phyloP scores from a whole-genome alignment of 257 asterid species.

The Solanum habrochaites region DNA sequence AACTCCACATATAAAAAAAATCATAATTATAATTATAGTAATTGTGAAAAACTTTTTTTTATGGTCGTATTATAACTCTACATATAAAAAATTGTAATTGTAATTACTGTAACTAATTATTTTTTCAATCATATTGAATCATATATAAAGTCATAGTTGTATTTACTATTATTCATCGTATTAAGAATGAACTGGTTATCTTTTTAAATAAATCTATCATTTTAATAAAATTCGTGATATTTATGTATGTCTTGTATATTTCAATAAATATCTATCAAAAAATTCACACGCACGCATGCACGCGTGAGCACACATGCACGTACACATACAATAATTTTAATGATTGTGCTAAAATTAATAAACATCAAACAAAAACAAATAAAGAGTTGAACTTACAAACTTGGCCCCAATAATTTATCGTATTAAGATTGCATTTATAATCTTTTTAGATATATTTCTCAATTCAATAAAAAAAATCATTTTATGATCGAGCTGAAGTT shows the following conservation, averaged over 20 bases:
- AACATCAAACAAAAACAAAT: neutral
- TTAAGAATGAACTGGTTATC: neutral
- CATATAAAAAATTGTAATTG: neutral
- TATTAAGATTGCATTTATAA: neutral
- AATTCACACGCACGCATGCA: too few species aligned
- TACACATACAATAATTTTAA: too few species aligned
- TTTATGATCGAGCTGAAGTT: neutral
- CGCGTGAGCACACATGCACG: too few species aligned
- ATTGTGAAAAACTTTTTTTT: neutral
- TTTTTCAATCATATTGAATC: neutral
- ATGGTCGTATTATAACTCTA: neutral
- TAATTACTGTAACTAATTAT: too few species aligned
- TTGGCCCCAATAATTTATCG: neutral
- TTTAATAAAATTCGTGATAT: neutral
- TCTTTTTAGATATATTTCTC: neutral
- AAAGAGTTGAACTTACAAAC: neutral
- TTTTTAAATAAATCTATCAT: neutral
- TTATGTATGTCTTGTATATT: neutral
- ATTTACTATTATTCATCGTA: neutral
- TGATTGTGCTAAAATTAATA: neutral
- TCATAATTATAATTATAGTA: neutral
- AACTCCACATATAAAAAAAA: neutral
- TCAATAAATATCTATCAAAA: neutral
- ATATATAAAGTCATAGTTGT: neutral
- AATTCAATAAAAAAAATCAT: neutral